phyloP scores from a whole-genome alignment of 805 yeast species.

The Wickerhamiella qilinensis region DNA sequence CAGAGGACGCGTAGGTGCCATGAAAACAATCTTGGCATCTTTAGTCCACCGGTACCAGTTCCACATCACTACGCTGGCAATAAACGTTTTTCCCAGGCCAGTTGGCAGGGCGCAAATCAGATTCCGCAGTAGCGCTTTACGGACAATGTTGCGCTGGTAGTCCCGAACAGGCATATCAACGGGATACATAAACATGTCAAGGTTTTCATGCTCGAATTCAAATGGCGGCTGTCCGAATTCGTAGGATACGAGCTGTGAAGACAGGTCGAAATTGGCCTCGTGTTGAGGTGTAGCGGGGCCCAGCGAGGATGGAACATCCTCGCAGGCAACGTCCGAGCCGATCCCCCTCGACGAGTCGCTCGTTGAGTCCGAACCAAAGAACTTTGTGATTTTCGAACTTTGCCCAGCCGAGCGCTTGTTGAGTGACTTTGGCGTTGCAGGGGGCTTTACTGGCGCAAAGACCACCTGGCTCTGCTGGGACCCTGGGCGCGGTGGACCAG shows the following conservation, averaged over 20 bases:
- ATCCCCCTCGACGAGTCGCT: no score
- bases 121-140: slow-evolving; percentile 55
- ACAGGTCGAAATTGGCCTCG: background rate
- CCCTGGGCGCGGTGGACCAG: no score
- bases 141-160: slow-evolving; percentile 72
- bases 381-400: no score
- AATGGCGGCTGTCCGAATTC: slow-evolving; percentile 21
- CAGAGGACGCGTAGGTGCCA: slow-evolving; percentile 94
- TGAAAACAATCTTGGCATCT: slow-evolving; percentile 63
- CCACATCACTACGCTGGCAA: slow-evolving; percentile 86
- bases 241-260: background rate
- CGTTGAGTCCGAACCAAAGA: no score
- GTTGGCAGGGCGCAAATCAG: slow-evolving; percentile 86
- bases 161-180: slow-evolving; percentile 71
- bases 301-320: no score
- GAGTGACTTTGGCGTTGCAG: no score
- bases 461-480: no score
- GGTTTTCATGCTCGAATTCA: slow-evolving; percentile 24
- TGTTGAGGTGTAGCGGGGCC: background rate
- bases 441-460: no score
- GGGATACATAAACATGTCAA: slow-evolving; percentile 57
- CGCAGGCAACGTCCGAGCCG: no score
- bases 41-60: slow-evolving; percentile 80
- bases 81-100: slow-evolving; percentile 92
- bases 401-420: no score